Evolutionary conservation across 192 early-diverging fungal species (phyloP), one percentile per base, ranked within the genome.

Genomic region (Haplosporangium gracile): DNA sequence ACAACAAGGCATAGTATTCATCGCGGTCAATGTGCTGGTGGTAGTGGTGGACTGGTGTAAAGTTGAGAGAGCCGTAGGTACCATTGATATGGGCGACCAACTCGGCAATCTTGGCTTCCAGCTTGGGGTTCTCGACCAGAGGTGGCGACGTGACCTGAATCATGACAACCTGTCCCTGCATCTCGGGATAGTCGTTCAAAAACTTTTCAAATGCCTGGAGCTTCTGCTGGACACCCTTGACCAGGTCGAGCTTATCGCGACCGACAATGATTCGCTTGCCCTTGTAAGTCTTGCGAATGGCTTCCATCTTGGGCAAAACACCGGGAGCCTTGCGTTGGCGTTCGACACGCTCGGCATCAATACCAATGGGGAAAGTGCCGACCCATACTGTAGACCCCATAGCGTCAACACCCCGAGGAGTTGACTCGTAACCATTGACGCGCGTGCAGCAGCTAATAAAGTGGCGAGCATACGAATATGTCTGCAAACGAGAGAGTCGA

Each of bases 291-390:
- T 97, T 95, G 32, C 90, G 90, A 38, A 99, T 95, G 13, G 91
- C 88, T 43, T 93, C 90, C 81, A 96, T 95, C 92, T 98, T 98
- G 49, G 94, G 90, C 43, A 87, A 53, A 0, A 99, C 98, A 5
- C 83, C 89, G 18, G 93, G 90, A 42, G 82, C 82, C 29, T 93
- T 92, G 71, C 95, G 92, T 53, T 91, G 89, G n/a, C 77, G 36
- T 72, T 95, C 91, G 11, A 97, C 92, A 10, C 92, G 82, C 26
- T 95, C 89, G 13, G 95, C 92, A 83, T 99, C 97, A 83, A 99
- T 99, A n/a, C 98, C 98, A 60, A 99, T 98, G 4, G 98, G 98
- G 84, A 98, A 98, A 29, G 97, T 97, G 60, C 95, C 96, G 2
- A 99, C 93, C 51, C 92, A 81, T 7, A 98, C 96, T 15, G 93